These are phyloP conservation scores for Xylaria sp. DNA, from an alignment of 2,329 filamentous ascomycete species.

Conservation along the genomic window DNA sequence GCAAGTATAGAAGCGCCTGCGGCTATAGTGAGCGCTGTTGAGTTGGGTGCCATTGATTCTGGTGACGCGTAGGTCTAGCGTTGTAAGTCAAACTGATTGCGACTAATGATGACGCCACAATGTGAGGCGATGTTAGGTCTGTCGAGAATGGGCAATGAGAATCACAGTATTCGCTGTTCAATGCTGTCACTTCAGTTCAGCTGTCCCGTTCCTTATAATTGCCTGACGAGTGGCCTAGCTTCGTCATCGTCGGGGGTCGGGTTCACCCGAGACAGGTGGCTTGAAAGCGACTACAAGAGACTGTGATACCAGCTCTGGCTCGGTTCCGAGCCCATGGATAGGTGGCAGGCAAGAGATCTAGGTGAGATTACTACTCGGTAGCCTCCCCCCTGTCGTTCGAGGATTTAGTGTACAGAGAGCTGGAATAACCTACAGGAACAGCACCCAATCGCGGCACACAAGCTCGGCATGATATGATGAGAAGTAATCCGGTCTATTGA, in stretches of 20 bases:
- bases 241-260: slow-evolving; percentile 11
- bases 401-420: neutral
- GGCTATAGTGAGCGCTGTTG: slow-evolving; percentile 27
- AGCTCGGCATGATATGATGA: neutral
- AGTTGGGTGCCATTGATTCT: slow-evolving; percentile 27
- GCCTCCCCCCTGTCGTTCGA: neutral
- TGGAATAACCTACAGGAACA: too few relatives aligned
- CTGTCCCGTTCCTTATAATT: slow-evolving; percentile 19
- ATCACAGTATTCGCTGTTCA: neutral
- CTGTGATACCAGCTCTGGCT: slow-evolving; percentile 8
- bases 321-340: slow-evolving; percentile 24
- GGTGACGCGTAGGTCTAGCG: neutral
- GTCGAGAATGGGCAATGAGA: slow-evolving; percentile 1
- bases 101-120: neutral
- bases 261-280: slow-evolving; percentile 1
- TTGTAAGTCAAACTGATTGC: slow-evolving; percentile 12
- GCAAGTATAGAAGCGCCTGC: slow-evolving; percentile 33
- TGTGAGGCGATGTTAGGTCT: neutral
- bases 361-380: neutral
- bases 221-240: neutral
- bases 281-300: neutral
- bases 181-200: neutral
- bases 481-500: slow-evolving; percentile 2
- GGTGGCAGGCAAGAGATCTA: too few relatives aligned
- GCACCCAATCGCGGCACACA: too few relatives aligned